Conservation (phyloP, 495 filamentous ascomycete genomes). For the Parathielavia appendiculata region DNA sequence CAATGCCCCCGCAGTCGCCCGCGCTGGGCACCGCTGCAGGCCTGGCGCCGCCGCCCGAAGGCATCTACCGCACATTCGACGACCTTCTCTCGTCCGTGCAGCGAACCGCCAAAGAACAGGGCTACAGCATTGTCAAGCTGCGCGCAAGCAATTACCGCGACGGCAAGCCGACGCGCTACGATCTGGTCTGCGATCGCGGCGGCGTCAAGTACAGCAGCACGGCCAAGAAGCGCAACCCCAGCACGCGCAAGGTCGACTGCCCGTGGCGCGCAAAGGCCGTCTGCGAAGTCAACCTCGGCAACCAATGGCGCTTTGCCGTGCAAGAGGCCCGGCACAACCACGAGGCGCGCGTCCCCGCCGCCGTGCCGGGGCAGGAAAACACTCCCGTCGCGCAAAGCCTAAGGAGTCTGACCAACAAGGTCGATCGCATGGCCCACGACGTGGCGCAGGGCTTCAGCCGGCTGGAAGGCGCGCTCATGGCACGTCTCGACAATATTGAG, state of each 20-base stretch:
- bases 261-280: conserved; percentile 50
- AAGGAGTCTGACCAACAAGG: conserved; percentile 42
- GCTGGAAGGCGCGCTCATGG: conserved; percentile 21
- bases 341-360: conserved; percentile 41
- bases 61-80: conserved; percentile 43
- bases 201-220: conserved; percentile 52
- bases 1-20: conserved; percentile 33
- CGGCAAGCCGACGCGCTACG: conserved; percentile 47
- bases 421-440: conserved; percentile 46
- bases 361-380: conserved; percentile 41
- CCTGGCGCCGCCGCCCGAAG: conserved; percentile 45
- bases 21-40: conserved; percentile 22
- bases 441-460: conserved; percentile 33
- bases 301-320: conserved; percentile 48
- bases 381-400: conserved; percentile 44
- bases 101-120: conserved; percentile 44
- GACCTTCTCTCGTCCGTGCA: conserved; percentile 43
- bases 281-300: conserved; percentile 46
- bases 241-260: conserved; percentile 50
- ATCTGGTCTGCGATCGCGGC: conserved; percentile 49
- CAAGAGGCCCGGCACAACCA: conserved; percentile 47
- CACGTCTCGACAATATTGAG: conserved; percentile 39
- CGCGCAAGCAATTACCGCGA: conserved; percentile 50
- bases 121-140: conserved; percentile 48
- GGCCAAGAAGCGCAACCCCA: conserved; percentile 49